These are phyloP conservation scores for Nemania serpens DNA, from an alignment of 2,329 filamentous ascomycete species.

Conservation along the genomic window DNA sequence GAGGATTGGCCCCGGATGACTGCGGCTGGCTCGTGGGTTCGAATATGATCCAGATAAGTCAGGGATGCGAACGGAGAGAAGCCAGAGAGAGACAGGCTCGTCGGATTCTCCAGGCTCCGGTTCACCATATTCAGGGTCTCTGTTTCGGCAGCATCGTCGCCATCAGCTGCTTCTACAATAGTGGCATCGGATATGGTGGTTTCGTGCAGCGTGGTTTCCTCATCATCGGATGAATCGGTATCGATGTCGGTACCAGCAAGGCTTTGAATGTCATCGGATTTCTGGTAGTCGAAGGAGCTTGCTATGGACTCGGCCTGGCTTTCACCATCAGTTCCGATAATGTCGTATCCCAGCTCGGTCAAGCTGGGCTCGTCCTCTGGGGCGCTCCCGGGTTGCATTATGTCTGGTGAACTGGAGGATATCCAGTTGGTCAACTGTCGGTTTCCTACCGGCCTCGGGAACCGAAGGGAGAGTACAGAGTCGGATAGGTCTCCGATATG, in stretches of 20 bases:
- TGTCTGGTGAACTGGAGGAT: slow-evolving; percentile 60
- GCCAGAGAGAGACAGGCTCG: slow-evolving; percentile 38
- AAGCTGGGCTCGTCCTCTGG: slow-evolving; percentile 56
- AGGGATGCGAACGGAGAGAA: slow-evolving; percentile 28
- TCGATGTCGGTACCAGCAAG: slow-evolving; percentile 53
- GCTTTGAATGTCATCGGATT: slow-evolving; percentile 58
- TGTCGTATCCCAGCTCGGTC: slow-evolving; percentile 61
- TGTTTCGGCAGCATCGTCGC: slow-evolving; percentile 34
- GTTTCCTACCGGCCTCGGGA: slow-evolving; percentile 61
- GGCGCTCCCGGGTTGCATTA: slow-evolving; percentile 54
- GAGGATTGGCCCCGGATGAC: slow-evolving; percentile 10
- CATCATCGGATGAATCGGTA: slow-evolving; percentile 50
- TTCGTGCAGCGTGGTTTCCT: slow-evolving; percentile 34
- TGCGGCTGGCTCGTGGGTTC: slow-evolving; percentile 13
- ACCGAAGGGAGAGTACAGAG: slow-evolving; percentile 58
- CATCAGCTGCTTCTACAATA: slow-evolving; percentile 27
- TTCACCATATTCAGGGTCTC: slow-evolving; percentile 35
- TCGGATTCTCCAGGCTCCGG: slow-evolving; percentile 42
- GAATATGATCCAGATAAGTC: slow-evolving; percentile 18
- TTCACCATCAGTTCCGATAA: slow-evolving; percentile 60
- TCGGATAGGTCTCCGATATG: slow-evolving; percentile 34
- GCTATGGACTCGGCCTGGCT: slow-evolving; percentile 56
- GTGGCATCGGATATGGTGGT: slow-evolving; percentile 25
- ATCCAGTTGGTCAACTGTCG: slow-evolving; percentile 63
- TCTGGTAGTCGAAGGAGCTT: slow-evolving; percentile 54